These are phyloP conservation scores for Penicillium sp. DNA, from an alignment of 2,329 filamentous ascomycete species.

Conservation along the genomic window DNA sequence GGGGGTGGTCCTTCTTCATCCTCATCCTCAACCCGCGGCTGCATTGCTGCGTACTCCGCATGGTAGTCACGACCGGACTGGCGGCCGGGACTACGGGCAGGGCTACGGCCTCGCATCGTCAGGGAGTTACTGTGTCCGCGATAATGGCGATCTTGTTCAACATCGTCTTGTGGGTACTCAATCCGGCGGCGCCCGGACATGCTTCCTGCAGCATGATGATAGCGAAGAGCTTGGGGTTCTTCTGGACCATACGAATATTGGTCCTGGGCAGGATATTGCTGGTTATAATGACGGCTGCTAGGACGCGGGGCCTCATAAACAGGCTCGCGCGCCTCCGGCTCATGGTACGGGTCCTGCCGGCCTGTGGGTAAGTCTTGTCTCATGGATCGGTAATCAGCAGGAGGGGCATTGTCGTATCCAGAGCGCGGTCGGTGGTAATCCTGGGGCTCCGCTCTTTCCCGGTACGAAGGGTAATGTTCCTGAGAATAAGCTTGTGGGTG, in stretches of 20 bases:
- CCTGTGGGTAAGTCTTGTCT: constrained; percentile 26
- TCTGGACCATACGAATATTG: constrained; percentile 29
- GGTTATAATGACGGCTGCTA: constrained; percentile 23
- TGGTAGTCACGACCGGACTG: constrained; percentile 36
- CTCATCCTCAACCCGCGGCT: constrained; percentile 54
- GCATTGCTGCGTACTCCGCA: constrained; percentile 50
- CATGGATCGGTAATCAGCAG: constrained; percentile 29
- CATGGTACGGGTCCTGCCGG: constrained; percentile 24
- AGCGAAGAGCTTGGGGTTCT: constrained; percentile 20
- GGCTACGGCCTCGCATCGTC: constrained; percentile 22
- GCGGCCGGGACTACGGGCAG: constrained; percentile 26
- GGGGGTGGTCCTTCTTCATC: constrained; percentile 44
- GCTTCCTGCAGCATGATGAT: constrained; percentile 17
- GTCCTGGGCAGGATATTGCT: constrained; percentile 28
- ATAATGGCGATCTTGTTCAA: constrained; percentile 29
- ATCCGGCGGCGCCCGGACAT: constrained; percentile 26
- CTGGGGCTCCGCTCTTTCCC: constrained; percentile 29
- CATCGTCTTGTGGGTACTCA: constrained; percentile 24
- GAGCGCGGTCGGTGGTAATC: constrained; percentile 31
- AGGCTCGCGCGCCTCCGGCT: constrained; percentile 17
- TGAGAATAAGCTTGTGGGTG: constrained; percentile 28
- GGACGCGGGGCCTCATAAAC: constrained; percentile 20
- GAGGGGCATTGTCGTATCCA: constrained; percentile 31
- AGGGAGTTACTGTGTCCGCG: constrained; percentile 36
- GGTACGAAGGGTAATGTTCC: constrained; percentile 28